Conservation (phyloP, 2,329 filamentous ascomycete genomes). For the Fusarium sp. region DNA sequence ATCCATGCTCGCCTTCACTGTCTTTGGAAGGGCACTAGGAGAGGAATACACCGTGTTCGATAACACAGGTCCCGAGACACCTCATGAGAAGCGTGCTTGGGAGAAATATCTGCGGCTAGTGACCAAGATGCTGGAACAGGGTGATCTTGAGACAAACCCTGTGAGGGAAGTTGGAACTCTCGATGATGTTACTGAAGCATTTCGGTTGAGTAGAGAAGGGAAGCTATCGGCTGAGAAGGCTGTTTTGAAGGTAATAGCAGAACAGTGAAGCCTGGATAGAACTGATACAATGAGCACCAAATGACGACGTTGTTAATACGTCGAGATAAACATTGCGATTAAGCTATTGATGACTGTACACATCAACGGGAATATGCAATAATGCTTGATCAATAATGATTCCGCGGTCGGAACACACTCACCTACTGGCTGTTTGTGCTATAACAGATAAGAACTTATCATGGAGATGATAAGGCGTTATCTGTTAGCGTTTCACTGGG, state of each 20-base stretch:
- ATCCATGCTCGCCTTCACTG: slow-evolving; percentile 10
- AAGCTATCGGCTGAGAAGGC: slow-evolving; percentile 14
- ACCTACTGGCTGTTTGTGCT: accelerated
- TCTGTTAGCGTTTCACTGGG: background rate
- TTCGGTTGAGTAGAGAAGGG: slow-evolving; percentile 13
- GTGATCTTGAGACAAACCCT: background rate
- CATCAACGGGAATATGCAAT: background rate
- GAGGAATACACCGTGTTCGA: slow-evolving; percentile 5
- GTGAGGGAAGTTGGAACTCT: background rate
- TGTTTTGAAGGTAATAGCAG: background rate
- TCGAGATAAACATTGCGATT: background rate
- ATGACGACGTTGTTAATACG: accelerated
- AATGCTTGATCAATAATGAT: background rate
- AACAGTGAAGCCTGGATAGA: background rate
- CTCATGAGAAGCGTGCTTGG: background rate
- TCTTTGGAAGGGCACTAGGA: slow-evolving; percentile 3
- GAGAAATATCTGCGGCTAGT: background rate
- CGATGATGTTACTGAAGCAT: background rate
- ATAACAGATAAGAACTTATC: background rate
- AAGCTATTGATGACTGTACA: background rate
- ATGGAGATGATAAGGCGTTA: accelerated
- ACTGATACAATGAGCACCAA: background rate
- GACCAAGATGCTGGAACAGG: background rate
- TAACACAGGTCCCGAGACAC: background rate
- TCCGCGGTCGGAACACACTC: background rate